Percentiles rank a stretch among this genome's conserved stretches.
phyloP scores from a whole-genome alignment of 2,329 filamentous ascomycete species.

The Blumeriella jaapii region DNA sequence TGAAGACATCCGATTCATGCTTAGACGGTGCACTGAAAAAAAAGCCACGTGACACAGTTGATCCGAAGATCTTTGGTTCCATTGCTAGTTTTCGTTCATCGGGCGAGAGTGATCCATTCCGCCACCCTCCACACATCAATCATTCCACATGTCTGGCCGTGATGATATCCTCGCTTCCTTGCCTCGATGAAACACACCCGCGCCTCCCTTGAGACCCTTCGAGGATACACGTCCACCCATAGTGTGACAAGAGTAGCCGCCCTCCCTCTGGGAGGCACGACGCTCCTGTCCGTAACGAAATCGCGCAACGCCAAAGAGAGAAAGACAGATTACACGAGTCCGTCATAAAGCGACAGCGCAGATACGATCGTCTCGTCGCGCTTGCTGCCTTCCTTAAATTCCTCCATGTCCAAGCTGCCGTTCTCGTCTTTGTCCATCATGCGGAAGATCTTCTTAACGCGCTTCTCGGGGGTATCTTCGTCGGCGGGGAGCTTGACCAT shows the following conservation, averaged over 20 bases:
- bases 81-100: no score
- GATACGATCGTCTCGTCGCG: constrained; percentile 98
- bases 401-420: constrained; percentile 88
- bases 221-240: constrained; percentile 1
- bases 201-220: background rate
- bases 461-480: constrained; percentile 97
- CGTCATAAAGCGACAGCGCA: constrained; percentile 90
- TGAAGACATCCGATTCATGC: no score
- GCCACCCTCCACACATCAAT: background rate
- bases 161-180: background rate
- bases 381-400: constrained; percentile 99
- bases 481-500: constrained; percentile 99
- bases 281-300: constrained; percentile 4
- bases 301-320: constrained; percentile 5
- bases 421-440: constrained; percentile 99
- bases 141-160: background rate
- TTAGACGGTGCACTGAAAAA: no score
- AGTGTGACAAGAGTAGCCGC: constrained; percentile 3
- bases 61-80: no score
- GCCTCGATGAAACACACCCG: background rate
- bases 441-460: constrained; percentile 93
- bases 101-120: no score
- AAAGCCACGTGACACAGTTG: no score
- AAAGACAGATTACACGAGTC: constrained; percentile 55
- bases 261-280: background rate